Base-by-base conservation (phyloP, 305 asterid species). In the Fraxinus dipetala region DNA sequence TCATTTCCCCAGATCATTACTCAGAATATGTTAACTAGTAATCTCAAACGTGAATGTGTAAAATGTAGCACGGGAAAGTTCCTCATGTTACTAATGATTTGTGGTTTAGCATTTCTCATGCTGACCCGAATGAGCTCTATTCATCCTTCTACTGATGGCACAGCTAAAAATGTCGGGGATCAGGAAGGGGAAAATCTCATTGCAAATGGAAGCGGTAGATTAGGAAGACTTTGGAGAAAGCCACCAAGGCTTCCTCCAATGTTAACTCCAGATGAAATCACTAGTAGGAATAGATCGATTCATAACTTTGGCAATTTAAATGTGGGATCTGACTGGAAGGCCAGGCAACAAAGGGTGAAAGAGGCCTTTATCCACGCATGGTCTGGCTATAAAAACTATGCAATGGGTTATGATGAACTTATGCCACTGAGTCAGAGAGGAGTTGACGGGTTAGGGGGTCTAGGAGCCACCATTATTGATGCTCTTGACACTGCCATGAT, bases 401-500 rank as follows among this genome's bases (percentile, higher is more conserved):
- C 98, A 26, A 96, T 93, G 97, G 98, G 98, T 51, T 90, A 90
- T 83, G 98, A 96, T 86, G 98, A 96, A 85, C 97, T 96, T 86
- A 96, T 94, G 98, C 99, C 98, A 72, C 67, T 94, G 78, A 96
- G 97, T 90, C 89, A 78, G 32, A 88, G 88, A 86, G 99, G 99
- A 79, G 74, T 81, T 79, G 95, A 96, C 81, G 95, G 97, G 72
- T 88, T 96, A 83, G 98, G 99, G 81, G 98, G 99, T 81, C 86
- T 96, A 83, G 98, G 99, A 84, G 99, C 98, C 83, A 94, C 99
- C 6, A 26, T 94, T 74, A 93, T 94, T 76, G 99, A 96, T 87
- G 95, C 99, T 81, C 92, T 94, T 76, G 99, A 94, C 89, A 93
- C 99, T 5, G 98, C 98, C 80, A 89, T 94, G 94, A 96, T 93